Evolutionary conservation across 352 stramenopile species (phyloP).

Genomic region (Globisporangium emineosum): DNA sequence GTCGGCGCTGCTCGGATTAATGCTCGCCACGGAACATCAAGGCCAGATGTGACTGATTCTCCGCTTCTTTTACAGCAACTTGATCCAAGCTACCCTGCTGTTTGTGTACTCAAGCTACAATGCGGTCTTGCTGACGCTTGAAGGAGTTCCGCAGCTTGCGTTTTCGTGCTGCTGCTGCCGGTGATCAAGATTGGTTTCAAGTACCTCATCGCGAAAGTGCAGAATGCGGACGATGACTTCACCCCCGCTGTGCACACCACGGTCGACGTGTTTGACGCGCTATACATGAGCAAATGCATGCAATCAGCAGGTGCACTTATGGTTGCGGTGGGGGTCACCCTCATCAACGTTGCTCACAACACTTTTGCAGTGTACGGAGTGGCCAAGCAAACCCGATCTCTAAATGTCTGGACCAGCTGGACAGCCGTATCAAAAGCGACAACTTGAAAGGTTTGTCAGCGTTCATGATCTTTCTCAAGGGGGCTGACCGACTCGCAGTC

Average conservation of each 20-base stretch:
- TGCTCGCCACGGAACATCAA: not conserved
- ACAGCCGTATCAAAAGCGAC: not conserved
- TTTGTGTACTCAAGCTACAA: not conserved
- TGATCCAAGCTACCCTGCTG: not conserved
- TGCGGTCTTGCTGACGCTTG: not conserved
- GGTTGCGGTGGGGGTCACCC: not conserved
- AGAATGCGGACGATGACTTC: not conserved
- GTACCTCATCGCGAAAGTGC: not conserved
- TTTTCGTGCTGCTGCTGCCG: slow-evolving; percentile 9
- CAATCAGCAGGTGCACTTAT: not conserved
- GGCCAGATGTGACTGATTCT: not conserved
- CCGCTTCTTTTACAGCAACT: not conserved
- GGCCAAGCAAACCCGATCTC: not conserved
- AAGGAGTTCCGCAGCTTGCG: not conserved
- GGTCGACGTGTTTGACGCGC: slow-evolving; percentile 29
- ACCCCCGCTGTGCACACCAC: not conserved
- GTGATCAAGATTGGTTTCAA: slow-evolving; percentile 8
- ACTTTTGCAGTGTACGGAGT: not conserved
- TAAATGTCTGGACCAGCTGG: not conserved
- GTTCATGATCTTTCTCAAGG: not conserved
- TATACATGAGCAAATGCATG: slow-evolving; percentile 27
- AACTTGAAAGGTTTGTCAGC: not conserved
- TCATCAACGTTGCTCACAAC: not conserved
- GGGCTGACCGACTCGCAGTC: too few species aligned
- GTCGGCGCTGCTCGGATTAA: too few species aligned